Evolutionary conservation across 768 basidiomycete species (phyloP).

Genomic region (Brasilioporus rufonigricans): DNA sequence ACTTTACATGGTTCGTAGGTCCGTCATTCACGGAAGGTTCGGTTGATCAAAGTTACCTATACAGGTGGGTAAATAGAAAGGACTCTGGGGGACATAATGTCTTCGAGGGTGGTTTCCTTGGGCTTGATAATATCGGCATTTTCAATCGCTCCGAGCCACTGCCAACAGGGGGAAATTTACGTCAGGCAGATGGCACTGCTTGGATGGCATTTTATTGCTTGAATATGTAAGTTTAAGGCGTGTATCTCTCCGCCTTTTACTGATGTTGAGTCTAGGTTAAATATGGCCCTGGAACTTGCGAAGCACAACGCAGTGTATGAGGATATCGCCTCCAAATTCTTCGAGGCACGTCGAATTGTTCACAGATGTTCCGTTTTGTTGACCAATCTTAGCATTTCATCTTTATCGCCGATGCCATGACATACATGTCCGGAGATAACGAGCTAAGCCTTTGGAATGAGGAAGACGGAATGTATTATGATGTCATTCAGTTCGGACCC

Average conservation of each 20-base stretch:
- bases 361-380: slow-evolving; percentile 3
- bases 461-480: slow-evolving; percentile 97
- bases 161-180: slow-evolving; percentile 89
- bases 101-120: slow-evolving; percentile 98
- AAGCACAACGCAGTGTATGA: slow-evolving; percentile 98
- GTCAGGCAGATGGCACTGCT: slow-evolving; percentile 97
- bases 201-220: slow-evolving; percentile 99
- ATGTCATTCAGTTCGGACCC: slow-evolving; percentile 87
- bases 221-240: slow-evolving; percentile 67
- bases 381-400: slow-evolving; percentile 76
- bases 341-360: slow-evolving; percentile 52
- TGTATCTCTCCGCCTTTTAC: background rate
- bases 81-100: slow-evolving; percentile 94
- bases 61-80: slow-evolving; percentile 97
- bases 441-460: slow-evolving; percentile 93
- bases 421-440: slow-evolving; percentile 75
- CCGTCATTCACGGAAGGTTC: background rate
- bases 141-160: slow-evolving; percentile 98
- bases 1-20: slow-evolving; percentile 84
- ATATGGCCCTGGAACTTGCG: slow-evolving; percentile 94
- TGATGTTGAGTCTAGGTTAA: slow-evolving; percentile 57
- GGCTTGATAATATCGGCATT: slow-evolving; percentile 95
- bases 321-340: slow-evolving; percentile 98
- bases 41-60: slow-evolving; percentile 1
- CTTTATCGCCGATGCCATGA: slow-evolving; percentile 99